Evolutionary conservation across 352 stramenopile species (phyloP).

Genomic region (Phytophthora pisi): DNA sequence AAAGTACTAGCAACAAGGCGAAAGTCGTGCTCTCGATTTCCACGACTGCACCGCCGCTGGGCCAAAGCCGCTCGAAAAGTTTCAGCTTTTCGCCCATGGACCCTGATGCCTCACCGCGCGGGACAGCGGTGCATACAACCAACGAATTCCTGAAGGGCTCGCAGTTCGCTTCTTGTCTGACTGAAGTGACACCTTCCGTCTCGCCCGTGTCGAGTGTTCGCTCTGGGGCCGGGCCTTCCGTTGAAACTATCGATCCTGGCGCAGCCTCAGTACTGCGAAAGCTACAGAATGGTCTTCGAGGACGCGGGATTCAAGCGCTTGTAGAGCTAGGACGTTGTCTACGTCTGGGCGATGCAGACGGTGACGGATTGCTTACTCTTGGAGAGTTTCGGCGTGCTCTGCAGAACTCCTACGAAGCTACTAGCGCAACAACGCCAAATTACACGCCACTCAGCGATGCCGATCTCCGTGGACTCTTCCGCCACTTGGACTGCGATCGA

Average conservation of each 20-base stretch:
- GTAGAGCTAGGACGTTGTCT: slow-evolving; percentile 74
- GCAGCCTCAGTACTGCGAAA: slow-evolving; percentile 64
- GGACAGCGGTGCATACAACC: slow-evolving; percentile 42
- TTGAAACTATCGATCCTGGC: slow-evolving; percentile 51
- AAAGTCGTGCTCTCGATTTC: slow-evolving; percentile 43
- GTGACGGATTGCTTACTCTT: slow-evolving; percentile 65
- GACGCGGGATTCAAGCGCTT: slow-evolving; percentile 62
- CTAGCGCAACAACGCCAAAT: slow-evolving; percentile 19
- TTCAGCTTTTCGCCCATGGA: slow-evolving; percentile 17
- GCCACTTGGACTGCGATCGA: slow-evolving; percentile 77
- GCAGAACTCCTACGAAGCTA: slow-evolving; percentile 42
- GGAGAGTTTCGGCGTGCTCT: slow-evolving; percentile 81
- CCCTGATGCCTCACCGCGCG: slow-evolving; percentile 42
- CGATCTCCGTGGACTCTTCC: slow-evolving; percentile 78
- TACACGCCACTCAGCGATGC: slow-evolving; percentile 57
- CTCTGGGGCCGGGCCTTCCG: slow-evolving; percentile 10
- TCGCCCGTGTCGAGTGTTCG: slow-evolving; percentile 22
- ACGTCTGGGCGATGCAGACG: slow-evolving; percentile 72
- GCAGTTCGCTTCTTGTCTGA: slow-evolving; percentile 68
- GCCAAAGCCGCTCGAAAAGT: slow-evolving; percentile 23
- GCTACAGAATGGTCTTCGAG: slow-evolving; percentile 50
- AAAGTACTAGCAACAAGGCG: slow-evolving; percentile 24
- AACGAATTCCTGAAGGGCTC: slow-evolving; percentile 73
- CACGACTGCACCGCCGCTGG: slow-evolving; percentile 25
- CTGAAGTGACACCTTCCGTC: slow-evolving; percentile 44